These are phyloP conservation scores for Avicennia marina DNA, from an alignment of 257 asterid species.

Conservation along the genomic window DNA sequence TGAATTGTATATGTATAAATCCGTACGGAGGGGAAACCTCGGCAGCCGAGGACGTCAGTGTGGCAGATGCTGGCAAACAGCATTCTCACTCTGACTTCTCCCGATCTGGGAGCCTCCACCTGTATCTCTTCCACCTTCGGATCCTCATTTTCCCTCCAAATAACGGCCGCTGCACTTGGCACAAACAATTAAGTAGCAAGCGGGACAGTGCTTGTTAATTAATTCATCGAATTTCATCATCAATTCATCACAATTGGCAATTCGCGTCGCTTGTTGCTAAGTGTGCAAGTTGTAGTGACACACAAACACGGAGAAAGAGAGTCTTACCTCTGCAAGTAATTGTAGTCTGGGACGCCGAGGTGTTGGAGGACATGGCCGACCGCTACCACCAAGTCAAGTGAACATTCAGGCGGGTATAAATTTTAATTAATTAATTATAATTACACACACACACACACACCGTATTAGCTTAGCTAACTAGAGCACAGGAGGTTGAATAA, in stretches of 20 bases:
- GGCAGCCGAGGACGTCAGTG: slow-evolving; percentile 47
- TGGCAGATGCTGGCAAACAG: slow-evolving; percentile 59
- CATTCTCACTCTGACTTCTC: slow-evolving; percentile 58
- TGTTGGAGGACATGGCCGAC: background rate
- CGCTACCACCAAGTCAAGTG: background rate
- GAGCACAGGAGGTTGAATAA: background rate
- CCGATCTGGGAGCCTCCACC: slow-evolving; percentile 48
- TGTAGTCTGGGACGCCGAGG: slow-evolving; percentile 2
- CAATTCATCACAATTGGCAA: background rate
- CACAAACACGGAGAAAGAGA: background rate
- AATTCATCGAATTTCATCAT: too few species aligned
- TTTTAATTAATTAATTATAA: too few species aligned
- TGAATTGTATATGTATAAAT: background rate
- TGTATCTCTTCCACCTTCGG: slow-evolving; percentile 42
- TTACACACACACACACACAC: too few species aligned
- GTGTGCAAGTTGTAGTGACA: background rate
- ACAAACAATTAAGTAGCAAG: background rate
- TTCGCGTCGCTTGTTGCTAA: background rate
- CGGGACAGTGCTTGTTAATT: too few species aligned
- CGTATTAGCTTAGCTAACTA: too few species aligned
- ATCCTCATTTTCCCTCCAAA: slow-evolving; percentile 44
- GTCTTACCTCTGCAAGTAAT: slow-evolving; percentile 28
- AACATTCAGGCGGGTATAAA: background rate
- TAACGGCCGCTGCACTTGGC: slow-evolving; percentile 39
- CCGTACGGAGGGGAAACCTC: slow-evolving; percentile 42